Evolutionary conservation across 495 filamentous ascomycete species (phyloP), one percentile per base, ranked within the genome.

Genomic region (Beverwykella pulmonaria): DNA sequence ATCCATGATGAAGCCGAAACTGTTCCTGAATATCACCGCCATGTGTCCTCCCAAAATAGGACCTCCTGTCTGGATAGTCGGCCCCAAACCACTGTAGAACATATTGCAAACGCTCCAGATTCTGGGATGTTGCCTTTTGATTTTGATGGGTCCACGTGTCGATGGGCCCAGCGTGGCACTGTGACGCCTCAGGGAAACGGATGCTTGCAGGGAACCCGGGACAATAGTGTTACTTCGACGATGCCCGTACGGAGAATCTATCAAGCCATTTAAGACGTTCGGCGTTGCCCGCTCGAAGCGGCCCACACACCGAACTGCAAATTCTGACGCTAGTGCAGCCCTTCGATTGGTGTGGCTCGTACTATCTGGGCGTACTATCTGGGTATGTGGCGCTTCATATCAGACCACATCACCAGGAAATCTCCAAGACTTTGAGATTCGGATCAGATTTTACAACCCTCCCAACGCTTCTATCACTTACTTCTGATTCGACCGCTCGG

Each of bases 81-180:
- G 54, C 22, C 54, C 54, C 9, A 41, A 32, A 22, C 30, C 52
- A 29, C 54, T 41, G 32, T 32, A 58, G 3, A 29, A 46, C 30
- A 58, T 41, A 58, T 44, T 44, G 23, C 20, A 6, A 55, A 19
- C 12, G 10, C 23, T 48, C 56, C 56, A 49, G 25, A 46, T 23
- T 30, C 56, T 59, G 56, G 34, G 36, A 9, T 23, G 6, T 12
- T 6, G 7, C 41, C 23, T 25, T 49, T 27, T 27, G 8, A 14
- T 27, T 47, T 19, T 30, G 26, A 59, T n/a, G 46, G 17, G 44
- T 53, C 46, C 58, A 61, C 58, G 58, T 61, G 44, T 61, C 58
- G 3, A 25, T 23, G 56, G 56, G 2, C 23, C 36, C 10, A 39
- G 36, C 48, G 56, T 59, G 23, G 20, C 52, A 36, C 25, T 34